Percentiles rank a stretch among this genome's conserved stretches.
These are phyloP conservation scores for Pseudodiploospora longispora DNA, from an alignment of 2,329 filamentous ascomycete species.

Conservation along the genomic window DNA sequence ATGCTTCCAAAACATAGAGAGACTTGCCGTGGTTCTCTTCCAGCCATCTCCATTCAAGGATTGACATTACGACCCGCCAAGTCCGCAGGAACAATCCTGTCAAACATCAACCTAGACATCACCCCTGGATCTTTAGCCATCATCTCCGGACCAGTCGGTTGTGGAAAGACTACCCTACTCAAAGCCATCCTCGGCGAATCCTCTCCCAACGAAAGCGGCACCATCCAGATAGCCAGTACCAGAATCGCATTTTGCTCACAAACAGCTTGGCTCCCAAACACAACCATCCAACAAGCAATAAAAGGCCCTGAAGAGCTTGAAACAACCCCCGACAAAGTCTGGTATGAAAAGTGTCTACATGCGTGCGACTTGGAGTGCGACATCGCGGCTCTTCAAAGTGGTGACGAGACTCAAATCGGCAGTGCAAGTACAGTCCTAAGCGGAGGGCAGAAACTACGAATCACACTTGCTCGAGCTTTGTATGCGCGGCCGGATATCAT, in stretches of 20 bases:
- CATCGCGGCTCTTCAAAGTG: background rate
- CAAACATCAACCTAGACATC: too few species aligned
- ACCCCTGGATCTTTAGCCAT: background rate
- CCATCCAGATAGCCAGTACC: background rate
- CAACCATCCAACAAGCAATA: slow-evolving; percentile 13
- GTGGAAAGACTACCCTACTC: slow-evolving; percentile 4
- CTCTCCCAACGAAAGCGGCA: background rate
- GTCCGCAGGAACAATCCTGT: too few species aligned
- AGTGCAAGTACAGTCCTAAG: slow-evolving; percentile 87
- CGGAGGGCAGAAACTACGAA: slow-evolving; percentile 80
- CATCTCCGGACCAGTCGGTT: slow-evolving; percentile 1
- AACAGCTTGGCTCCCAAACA: slow-evolving; percentile 13
- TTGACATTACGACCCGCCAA: too few species aligned
- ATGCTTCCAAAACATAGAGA: too few species aligned
- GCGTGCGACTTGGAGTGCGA: background rate
- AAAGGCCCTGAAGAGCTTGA: slow-evolving; percentile 2
- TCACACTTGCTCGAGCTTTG: slow-evolving; percentile 80
- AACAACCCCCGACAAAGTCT: slow-evolving; percentile 1
- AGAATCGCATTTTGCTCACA: slow-evolving; percentile 10
- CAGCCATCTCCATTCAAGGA: too few species aligned
- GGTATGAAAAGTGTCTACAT: slow-evolving; percentile 3
- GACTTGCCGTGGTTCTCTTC: too few species aligned
- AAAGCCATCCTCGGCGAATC: slow-evolving; percentile 1
- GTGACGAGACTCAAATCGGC: slow-evolving; percentile 47
- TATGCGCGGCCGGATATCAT: slow-evolving; percentile 87